A percentile compares a stretch with the other conserved stretches of the same genome.
phyloP scores from a whole-genome alignment of 163 green algal species.

The Smithsoniella earleae region DNA sequence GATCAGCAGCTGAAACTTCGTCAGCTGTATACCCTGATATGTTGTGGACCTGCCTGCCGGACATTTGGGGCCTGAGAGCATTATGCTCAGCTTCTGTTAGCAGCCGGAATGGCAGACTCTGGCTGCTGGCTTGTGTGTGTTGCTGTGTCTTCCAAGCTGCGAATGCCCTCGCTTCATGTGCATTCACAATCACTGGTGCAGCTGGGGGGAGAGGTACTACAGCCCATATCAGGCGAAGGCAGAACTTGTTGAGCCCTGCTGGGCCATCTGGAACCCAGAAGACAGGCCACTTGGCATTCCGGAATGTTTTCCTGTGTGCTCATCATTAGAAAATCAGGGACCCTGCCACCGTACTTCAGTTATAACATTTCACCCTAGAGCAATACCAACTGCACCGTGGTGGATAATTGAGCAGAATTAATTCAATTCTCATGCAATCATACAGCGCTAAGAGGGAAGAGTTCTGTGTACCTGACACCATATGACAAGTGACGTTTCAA shows the following conservation, averaged over 20 bases:
- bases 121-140: no score
- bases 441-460: no score
- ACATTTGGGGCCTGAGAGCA: conserved; percentile 37
- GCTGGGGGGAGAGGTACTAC: background rate
- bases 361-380: no score
- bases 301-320: conserved; percentile 52
- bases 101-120: conserved; percentile 58
- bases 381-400: background rate
- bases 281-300: conserved; percentile 71
- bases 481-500: no score
- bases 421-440: no score
- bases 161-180: conserved; percentile 50
- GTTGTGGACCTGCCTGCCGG: background rate
- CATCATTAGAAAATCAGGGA: no score
- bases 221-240: conserved; percentile 19
- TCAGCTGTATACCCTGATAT: background rate
- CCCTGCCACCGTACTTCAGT: no score
- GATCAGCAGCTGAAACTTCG: background rate
- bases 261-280: conserved; percentile 63
- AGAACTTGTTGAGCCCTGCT: conserved; percentile 42
- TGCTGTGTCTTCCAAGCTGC: conserved; percentile 5
- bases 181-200: conserved; percentile 55
- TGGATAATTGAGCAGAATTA: no score
- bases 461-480: no score
- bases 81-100: conserved; percentile 65